These are phyloP conservation scores for Citrullus mucosospermus DNA, from an alignment of 306 rosid species.

Conservation along the genomic window DNA sequence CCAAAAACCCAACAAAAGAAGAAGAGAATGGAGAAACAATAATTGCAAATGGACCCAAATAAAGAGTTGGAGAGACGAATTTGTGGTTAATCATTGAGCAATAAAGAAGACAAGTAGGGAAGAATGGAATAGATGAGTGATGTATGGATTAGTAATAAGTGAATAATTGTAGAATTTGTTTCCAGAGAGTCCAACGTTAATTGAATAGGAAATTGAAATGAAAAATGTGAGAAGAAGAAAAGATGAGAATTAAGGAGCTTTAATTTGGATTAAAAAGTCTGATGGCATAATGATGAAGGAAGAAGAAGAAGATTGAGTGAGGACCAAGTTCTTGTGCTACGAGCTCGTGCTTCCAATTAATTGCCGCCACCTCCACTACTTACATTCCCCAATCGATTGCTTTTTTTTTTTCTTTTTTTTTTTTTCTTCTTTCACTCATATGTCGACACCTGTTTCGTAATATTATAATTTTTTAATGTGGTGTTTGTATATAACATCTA, in stretches of 20 bases:
- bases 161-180: no score
- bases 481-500: not conserved
- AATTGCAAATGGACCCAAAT: not conserved
- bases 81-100: not conserved
- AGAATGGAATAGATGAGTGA: no score
- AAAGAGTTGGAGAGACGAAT: not conserved
- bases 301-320: not conserved
- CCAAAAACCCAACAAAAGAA: not conserved
- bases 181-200: no score
- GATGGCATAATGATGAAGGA: not conserved
- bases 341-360: not conserved
- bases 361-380: not conserved
- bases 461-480: no score
- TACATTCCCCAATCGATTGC: not conserved
- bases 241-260: not conserved
- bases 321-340: not conserved
- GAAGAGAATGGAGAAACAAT: not conserved
- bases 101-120: not conserved
- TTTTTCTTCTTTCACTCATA: not conserved
- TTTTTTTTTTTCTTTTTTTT: not conserved
- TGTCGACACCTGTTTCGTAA: not conserved
- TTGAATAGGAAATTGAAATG: no score
- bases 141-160: no score
- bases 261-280: not conserved
- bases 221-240: not conserved